Evolutionary conservation across 148 eudicot genomes (phyloP).

Genomic region (Amaranthus palmeri): DNA sequence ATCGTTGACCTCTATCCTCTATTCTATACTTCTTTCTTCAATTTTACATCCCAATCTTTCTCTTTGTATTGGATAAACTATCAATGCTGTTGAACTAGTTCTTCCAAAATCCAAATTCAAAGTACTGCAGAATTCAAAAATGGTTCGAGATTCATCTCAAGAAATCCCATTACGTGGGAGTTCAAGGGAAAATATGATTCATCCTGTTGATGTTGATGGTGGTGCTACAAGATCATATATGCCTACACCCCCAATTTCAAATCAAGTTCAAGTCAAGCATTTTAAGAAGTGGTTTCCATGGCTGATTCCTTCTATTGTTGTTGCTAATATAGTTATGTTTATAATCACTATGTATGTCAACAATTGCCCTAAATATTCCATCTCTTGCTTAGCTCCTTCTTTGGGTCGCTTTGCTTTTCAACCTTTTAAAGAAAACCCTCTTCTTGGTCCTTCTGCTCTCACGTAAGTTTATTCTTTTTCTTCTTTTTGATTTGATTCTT

Average conservation of each 20-base stretch:
- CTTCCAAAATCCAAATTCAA: too few species aligned
- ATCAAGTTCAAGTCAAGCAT: conserved; percentile 34
- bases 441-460: conserved; percentile 82
- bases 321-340: conserved; percentile 55
- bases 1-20: too few species aligned
- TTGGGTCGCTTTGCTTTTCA: conserved; percentile 78
- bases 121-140: not conserved
- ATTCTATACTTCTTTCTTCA: too few species aligned
- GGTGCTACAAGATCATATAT: too few species aligned
- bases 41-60: too few species aligned
- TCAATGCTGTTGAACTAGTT: too few species aligned
- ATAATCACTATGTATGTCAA: conserved; percentile 71
- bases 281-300: conserved; percentile 57
- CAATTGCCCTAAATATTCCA: conserved; percentile 59
- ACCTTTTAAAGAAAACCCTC: conserved; percentile 77
- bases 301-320: conserved; percentile 54
- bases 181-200: conserved; percentile 16
- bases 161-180: conserved; percentile 25
- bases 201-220: conserved; percentile 17
- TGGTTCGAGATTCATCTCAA: conserved; percentile 22
- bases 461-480: conserved; percentile 44
- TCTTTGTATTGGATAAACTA: too few species aligned
- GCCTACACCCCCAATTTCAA: not conserved
- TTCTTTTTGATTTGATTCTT: not conserved
- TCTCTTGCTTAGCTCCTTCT: conserved; percentile 45